A percentile compares a stretch with the other conserved stretches of the same genome.
Evolutionary conservation across 2,329 filamentous ascomycete species (phyloP).

Genomic region (Paecilomyces niveus): DNA sequence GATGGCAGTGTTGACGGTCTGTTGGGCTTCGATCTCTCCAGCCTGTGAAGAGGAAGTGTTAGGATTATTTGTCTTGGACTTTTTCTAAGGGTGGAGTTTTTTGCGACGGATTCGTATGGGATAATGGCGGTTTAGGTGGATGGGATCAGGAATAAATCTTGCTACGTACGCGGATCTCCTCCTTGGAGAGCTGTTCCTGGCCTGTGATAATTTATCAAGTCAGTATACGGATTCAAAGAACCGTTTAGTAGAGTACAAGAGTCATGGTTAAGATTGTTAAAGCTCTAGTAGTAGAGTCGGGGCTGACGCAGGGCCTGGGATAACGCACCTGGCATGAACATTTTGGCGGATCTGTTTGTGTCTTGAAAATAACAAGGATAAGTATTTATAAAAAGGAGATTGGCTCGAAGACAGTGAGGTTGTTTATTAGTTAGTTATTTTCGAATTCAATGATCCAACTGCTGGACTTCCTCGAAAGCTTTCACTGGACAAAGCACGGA

Average conservation of each 20-base stretch:
- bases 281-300: neutral
- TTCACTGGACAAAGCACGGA: slow-evolving; percentile 6
- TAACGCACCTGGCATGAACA: slow-evolving; percentile 15
- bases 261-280: neutral
- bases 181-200: slow-evolving; percentile 39
- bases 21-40: slow-evolving; percentile 47
- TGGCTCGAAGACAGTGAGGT: neutral
- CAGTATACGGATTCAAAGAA: neutral
- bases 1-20: slow-evolving; percentile 49
- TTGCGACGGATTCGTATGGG: neutral
- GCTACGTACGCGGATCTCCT: slow-evolving; percentile 36
- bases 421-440: neutral
- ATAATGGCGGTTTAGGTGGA: neutral
- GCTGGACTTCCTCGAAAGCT: slow-evolving; percentile 1
- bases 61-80: neutral
- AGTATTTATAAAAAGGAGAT: neutral
- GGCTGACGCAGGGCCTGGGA: neutral
- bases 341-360: slow-evolving; percentile 2
- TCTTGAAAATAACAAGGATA: neutral
- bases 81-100: neutral
- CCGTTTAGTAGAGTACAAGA: neutral
- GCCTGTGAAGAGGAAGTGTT: slow-evolving; percentile 19
- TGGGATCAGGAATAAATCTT: neutral
- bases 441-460: neutral
- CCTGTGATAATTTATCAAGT: slow-evolving; percentile 15